Base-by-base conservation (phyloP, 2,329 filamentous ascomycete species). In the Venturia oleaginea region DNA sequence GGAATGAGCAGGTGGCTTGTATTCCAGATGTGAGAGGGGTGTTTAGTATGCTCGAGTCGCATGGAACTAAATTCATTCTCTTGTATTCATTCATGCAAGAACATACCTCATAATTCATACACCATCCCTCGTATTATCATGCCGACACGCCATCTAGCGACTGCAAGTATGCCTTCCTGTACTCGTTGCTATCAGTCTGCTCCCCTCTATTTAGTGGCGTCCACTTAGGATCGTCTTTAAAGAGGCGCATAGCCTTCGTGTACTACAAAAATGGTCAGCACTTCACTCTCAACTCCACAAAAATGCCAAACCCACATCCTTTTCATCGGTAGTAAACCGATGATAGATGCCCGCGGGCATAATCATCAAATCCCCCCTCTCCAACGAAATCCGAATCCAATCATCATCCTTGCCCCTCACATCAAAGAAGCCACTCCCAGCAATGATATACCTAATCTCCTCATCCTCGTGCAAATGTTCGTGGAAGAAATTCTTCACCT, bases 181-280 rank as follows among this genome's bases (percentile, higher is more conserved):
- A 89, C 62, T 82, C 78, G 77, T 97, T 99, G 66, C 75, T 75
- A 73, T 97, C 91, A 54, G 96, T 84, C 60, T 93, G 89, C 4
- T 80, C 77, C 7, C 84, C 85, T 65, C 94, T 86, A 79, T 96
- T 96, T 69, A 99, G 77, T 17, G 94, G 90, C 42, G 92, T 97
- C 94, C 94, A 99, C 78, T 97, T 97, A 40, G 94, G 94, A 77
- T 97, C 92, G 68, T 97, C 94, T 79, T 97, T 92, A 84, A 97
- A 99, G 62, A 99, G 81, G 65, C 94, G 85, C 91, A 97, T 93
- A 17, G 94, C 94, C 73, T 95, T 90, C 69, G 96, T 91, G 73
- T 93, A 97, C 92, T 97, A 69, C 59, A 63, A 32, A 34, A 30
- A 17, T 4, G 3, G 27, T 61, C 40, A 61, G 46, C 34, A 6